phyloP scores from a whole-genome alignment of 495 filamentous ascomycete genomes.

The Cercophora samala region DNA sequence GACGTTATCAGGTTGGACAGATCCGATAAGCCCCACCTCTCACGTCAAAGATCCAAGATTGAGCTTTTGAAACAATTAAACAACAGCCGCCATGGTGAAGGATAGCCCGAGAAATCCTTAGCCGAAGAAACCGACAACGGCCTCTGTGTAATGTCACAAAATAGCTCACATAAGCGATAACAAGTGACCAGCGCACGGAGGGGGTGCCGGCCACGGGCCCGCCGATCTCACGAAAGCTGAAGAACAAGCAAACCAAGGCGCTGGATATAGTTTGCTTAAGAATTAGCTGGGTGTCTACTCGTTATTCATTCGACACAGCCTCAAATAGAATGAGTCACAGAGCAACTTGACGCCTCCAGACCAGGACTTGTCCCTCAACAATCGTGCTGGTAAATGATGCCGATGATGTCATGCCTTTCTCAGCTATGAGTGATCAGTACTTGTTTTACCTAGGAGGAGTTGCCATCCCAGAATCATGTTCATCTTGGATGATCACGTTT shows the following conservation, averaged over 20 bases:
- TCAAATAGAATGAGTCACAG: neutral
- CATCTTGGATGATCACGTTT: too few species aligned
- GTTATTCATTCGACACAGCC: too few species aligned
- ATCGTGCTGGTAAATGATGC: neutral
- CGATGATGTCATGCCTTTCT: neutral
- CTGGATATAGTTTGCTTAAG: neutral
- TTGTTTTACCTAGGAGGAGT: too few species aligned
- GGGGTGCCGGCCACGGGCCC: neutral
- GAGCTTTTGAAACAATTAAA: conserved; percentile 1
- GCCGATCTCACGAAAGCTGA: neutral
- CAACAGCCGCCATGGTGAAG: neutral
- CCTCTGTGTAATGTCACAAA: neutral
- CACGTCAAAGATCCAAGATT: neutral
- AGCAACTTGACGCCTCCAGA: too few species aligned
- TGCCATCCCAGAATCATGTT: too few species aligned
- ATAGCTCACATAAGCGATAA: neutral
- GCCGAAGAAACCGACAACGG: neutral
- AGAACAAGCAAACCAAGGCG: neutral
- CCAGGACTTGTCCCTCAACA: neutral
- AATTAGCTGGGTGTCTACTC: too few species aligned
- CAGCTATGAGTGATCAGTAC: neutral
- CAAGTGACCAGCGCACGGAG: neutral
- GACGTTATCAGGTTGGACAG: neutral
- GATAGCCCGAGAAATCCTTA: neutral
- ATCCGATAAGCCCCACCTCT: conserved; percentile 4